phyloP scores from a whole-genome alignment of 225 moss, liverwort and hornwort species.

The Neckera pumila region DNA sequence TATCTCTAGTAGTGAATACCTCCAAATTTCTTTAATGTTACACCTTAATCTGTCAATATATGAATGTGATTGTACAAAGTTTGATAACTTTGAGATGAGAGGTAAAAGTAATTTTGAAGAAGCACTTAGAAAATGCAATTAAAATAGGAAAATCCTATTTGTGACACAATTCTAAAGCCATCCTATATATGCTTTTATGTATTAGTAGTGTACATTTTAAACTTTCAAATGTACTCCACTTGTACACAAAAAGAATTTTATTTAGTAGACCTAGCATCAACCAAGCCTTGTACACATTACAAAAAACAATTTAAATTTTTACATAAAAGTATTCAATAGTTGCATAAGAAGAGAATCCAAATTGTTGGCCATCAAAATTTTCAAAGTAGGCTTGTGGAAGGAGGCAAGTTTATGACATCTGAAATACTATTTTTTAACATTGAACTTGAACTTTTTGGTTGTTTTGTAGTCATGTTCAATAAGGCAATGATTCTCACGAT shows the following conservation, averaged over 20 bases:
- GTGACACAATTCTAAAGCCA: neutral
- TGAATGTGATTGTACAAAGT: neutral
- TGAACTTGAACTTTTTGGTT: too few species aligned
- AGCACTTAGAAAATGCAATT: neutral
- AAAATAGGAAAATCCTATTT: neutral
- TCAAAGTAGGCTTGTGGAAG: rapidly evolving
- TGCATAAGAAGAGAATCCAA: neutral
- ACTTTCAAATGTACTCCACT: neutral
- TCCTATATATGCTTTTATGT: neutral
- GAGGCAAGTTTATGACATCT: neutral
- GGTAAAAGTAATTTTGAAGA: neutral
- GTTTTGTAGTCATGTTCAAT: too few species aligned
- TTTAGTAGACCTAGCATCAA: rapidly evolving
- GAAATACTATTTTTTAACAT: neutral
- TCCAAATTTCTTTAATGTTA: neutral
- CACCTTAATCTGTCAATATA: neutral
- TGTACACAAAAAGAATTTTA: rapidly evolving
- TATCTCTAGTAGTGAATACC: too few species aligned
- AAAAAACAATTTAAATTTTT: too few species aligned
- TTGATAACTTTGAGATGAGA: neutral
- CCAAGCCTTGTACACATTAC: neutral
- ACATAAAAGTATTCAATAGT: neutral
- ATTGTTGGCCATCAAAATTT: neutral
- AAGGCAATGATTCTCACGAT: too few species aligned
- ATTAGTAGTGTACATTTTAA: neutral